A percentile compares a stretch with the other conserved stretches of the same genome.
Evolutionary conservation across 768 basidiomycete species (phyloP).

Genomic region (Hericium alpestre): DNA sequence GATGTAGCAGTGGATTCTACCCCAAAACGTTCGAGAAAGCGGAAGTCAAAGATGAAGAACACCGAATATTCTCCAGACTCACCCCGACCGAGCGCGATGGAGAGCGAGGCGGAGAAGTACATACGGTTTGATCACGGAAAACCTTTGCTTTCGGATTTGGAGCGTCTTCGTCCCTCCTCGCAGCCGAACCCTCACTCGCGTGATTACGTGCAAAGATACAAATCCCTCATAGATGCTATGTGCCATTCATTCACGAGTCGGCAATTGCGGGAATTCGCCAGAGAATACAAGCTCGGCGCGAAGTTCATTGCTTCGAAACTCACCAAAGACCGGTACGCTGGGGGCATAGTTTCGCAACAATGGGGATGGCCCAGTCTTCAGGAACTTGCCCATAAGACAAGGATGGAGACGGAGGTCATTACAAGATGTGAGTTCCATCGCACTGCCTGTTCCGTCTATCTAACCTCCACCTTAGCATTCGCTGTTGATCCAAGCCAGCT

Average conservation of each 20-base stretch:
- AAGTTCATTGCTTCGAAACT: conserved; percentile 5
- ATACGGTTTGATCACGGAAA: conserved; percentile 9
- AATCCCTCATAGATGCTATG: conserved; percentile 39
- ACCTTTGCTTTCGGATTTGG: conserved; percentile 52
- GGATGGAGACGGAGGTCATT: conserved; percentile 38
- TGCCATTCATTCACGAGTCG: conserved; percentile 51
- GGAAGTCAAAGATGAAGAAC: background rate
- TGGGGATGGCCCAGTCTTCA: conserved; percentile 64
- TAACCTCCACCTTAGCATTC: conserved; percentile 31
- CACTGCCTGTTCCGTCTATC: background rate
- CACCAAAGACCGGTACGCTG: conserved; percentile 32
- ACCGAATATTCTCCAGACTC: background rate
- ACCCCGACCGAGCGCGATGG: too few relatives aligned
- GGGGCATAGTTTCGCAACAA: conserved; percentile 46
- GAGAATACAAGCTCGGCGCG: conserved; percentile 33
- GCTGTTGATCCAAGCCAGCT: conserved; percentile 47
- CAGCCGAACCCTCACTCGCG: conserved; percentile 30
- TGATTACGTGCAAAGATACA: conserved; percentile 44
- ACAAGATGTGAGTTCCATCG: conserved; percentile 31
- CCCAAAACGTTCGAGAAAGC: background rate
- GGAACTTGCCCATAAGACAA: conserved; percentile 37
- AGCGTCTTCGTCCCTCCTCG: conserved; percentile 37
- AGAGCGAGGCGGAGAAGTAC: too few relatives aligned
- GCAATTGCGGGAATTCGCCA: conserved; percentile 48
- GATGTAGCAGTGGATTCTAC: background rate